Percentiles rank a stretch among this genome's conserved stretches.
Evolutionary conservation across 148 eudicot genomes (phyloP).

Genomic region (Polygonum maritimum): DNA sequence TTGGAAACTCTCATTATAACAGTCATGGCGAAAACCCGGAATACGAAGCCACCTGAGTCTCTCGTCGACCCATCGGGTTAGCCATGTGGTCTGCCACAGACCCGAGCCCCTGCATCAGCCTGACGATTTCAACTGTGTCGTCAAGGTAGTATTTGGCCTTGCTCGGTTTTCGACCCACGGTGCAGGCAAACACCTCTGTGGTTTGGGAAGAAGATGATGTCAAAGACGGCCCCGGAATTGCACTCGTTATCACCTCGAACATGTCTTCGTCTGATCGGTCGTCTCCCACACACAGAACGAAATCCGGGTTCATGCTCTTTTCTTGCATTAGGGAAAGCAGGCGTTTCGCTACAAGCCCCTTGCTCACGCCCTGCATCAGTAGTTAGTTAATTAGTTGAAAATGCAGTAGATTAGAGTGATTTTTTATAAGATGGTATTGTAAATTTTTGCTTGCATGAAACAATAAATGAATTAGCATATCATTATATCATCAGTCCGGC

Average conservation of each 20-base stretch:
- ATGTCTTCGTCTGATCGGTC: conserved; percentile 14
- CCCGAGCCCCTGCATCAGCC: conserved; percentile 10
- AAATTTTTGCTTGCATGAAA: not conserved
- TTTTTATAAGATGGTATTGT: not conserved
- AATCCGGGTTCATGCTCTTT: not conserved
- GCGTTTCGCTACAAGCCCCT: conserved; percentile 38
- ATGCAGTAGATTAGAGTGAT: not conserved
- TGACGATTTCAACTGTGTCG: conserved; percentile 2
- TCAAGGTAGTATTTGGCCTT: conserved; percentile 9
- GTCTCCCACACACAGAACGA: conserved; percentile 10
- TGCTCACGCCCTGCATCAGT: conserved; percentile 50
- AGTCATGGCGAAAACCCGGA: not conserved
- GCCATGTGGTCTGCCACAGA: conserved; percentile 8
- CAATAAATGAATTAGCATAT: not conserved
- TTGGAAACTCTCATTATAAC: not conserved
- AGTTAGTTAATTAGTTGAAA: not conserved
- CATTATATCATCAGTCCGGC: too few relatives aligned
- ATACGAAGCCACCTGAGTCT: not conserved
- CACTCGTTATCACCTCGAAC: conserved; percentile 7
- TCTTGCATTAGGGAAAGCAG: conserved; percentile 9
- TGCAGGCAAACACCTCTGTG: conserved; percentile 10
- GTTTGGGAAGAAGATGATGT: not conserved
- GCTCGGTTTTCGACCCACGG: conserved; percentile 11
- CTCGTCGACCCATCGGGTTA: conserved; percentile 2
- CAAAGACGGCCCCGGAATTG: conserved; percentile 2